Evolutionary conservation across 129 eudicot species (phyloP).

Genomic region (sunflower (Helianthus annuus)): DNA sequence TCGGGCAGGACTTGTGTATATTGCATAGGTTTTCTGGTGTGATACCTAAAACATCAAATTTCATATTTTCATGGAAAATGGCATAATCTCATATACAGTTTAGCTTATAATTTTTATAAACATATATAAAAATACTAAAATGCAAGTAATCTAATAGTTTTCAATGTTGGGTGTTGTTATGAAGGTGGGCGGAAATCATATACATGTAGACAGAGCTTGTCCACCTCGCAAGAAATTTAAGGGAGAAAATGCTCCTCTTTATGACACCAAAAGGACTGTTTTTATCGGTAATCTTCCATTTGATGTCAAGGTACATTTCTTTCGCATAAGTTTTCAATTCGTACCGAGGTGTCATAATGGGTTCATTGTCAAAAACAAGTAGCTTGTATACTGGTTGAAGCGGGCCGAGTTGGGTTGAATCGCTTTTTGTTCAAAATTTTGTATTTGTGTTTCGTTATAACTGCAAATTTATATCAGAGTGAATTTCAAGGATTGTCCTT

Average conservation of each 20-base stretch:
- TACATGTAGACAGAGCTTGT: slow-evolving; percentile 96
- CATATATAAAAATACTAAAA: neutral
- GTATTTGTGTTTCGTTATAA: neutral
- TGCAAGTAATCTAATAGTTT: neutral
- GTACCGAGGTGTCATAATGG: neutral
- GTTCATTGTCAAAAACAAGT: neutral
- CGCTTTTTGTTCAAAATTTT: neutral
- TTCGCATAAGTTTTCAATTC: neutral
- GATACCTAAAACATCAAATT: slow-evolving; percentile 8
- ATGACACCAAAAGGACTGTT: slow-evolving; percentile 83
- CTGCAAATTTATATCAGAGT: neutral
- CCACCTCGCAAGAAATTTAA: slow-evolving; percentile 98
- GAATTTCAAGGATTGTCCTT: too few relatives aligned
- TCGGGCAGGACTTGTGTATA: neutral
- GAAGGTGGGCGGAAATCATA: slow-evolving; percentile 89
- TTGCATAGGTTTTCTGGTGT: neutral
- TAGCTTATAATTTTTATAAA: neutral
- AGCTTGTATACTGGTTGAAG: neutral
- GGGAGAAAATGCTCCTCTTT: slow-evolving; percentile 70
- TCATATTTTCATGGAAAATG: neutral
- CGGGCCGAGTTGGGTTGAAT: neutral
- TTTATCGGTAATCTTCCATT: slow-evolving; percentile 93
- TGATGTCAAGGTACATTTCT: slow-evolving; percentile 75
- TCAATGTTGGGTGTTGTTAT: slow-evolving; percentile 15
- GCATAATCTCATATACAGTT: neutral